These are phyloP conservation scores for Annulohypoxylon bovei DNA, from an alignment of 495 filamentous ascomycete species.

Conservation along the genomic window DNA sequence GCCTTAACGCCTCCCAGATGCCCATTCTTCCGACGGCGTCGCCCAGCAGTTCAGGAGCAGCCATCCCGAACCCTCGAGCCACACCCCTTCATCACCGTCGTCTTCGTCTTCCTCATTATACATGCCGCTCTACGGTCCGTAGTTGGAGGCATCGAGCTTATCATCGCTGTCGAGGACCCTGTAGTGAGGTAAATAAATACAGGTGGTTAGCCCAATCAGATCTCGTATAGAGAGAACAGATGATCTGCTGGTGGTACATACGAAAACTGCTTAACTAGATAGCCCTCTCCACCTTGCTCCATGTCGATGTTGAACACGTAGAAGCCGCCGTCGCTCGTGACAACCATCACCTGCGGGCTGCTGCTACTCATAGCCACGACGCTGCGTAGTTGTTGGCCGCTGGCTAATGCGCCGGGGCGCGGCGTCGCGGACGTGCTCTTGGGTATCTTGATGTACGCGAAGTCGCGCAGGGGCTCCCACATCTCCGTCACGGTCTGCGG, in stretches of 20 bases:
- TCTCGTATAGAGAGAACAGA: slow-evolving; percentile 11
- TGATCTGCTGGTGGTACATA: slow-evolving; percentile 54
- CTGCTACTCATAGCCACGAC: slow-evolving; percentile 96
- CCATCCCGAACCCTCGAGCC: slow-evolving; percentile 8
- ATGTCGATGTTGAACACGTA: slow-evolving; percentile 96
- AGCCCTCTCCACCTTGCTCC: slow-evolving; percentile 94
- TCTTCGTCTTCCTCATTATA: not conserved
- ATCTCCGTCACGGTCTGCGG: slow-evolving; percentile 93
- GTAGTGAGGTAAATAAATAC: not conserved
- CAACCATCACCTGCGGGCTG: slow-evolving; percentile 96
- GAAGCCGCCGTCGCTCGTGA: slow-evolving; percentile 93
- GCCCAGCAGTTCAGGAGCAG: not conserved
- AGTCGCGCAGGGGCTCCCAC: slow-evolving; percentile 95
- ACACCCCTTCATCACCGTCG: not conserved
- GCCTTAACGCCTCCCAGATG: slow-evolving; percentile 29
- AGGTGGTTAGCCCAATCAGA: slow-evolving; percentile 14
- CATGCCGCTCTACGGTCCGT: slow-evolving; percentile 42
- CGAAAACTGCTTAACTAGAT: slow-evolving; percentile 88
- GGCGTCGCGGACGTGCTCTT: slow-evolving; percentile 56
- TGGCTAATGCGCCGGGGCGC: slow-evolving; percentile 49
- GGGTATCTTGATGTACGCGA: slow-evolving; percentile 96
- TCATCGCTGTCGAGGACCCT: slow-evolving; percentile 64
- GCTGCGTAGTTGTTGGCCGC: slow-evolving; percentile 66
- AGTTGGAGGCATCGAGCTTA: slow-evolving; percentile 58
- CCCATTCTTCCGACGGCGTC: not conserved